Evolutionary conservation across 495 filamentous ascomycete genomes (phyloP).

Genomic region (Trichocladium uniseriatum): DNA sequence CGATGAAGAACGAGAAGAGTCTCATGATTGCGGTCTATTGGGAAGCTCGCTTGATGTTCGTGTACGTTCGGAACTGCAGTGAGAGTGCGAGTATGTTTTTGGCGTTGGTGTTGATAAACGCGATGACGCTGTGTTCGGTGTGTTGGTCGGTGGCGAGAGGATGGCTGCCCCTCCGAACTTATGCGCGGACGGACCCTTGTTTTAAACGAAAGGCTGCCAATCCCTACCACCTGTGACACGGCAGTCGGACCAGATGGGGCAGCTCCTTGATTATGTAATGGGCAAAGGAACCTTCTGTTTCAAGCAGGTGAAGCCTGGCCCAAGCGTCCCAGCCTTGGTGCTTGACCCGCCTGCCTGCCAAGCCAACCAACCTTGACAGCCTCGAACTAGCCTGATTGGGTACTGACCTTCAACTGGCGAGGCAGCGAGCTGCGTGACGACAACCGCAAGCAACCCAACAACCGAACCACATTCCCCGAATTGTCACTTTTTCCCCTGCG

Average conservation of each 20-base stretch:
- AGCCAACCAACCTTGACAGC: conserved; percentile 9
- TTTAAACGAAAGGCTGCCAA: conserved; percentile 1
- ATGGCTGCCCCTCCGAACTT: conserved; percentile 6
- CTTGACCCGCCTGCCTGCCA: too few species aligned
- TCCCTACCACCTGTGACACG: neutral
- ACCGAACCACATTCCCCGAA: conserved; percentile 1
- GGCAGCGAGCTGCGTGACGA: conserved; percentile 31
- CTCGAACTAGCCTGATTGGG: conserved; percentile 22
- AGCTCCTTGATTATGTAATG: conserved; percentile 9
- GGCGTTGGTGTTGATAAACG: neutral
- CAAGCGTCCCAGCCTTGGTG: conserved; percentile 11
- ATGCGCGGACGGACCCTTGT: conserved; percentile 6
- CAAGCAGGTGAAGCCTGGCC: conserved; percentile 2
- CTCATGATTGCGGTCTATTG: conserved; percentile 46
- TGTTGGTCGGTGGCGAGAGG: conserved; percentile 6
- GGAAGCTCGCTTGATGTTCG: neutral
- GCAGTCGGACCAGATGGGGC: neutral
- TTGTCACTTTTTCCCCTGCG: conserved; percentile 8
- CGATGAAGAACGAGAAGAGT: conserved; percentile 43
- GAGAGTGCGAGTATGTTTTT: neutral
- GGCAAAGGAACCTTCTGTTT: neutral
- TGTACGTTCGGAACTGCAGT: neutral
- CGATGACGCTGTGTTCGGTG: neutral
- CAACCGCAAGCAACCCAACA: conserved; percentile 9
- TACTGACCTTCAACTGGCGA: conserved; percentile 21